These are phyloP conservation scores for Coffea eugenioides DNA, from an alignment of 257 asterid species.

Conservation along the genomic window DNA sequence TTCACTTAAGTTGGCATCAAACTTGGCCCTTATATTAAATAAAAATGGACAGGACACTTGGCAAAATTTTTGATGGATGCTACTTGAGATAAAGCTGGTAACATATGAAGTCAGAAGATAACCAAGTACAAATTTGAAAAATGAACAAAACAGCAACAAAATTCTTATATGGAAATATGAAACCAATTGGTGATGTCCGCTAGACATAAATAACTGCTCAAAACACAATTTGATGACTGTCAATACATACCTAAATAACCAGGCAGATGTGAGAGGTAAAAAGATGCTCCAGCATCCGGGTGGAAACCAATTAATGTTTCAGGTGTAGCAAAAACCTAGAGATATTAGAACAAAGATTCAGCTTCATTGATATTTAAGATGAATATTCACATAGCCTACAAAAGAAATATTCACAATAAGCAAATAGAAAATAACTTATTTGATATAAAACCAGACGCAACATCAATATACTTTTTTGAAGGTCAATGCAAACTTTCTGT, in stretches of 20 bases:
- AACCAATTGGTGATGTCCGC: background rate
- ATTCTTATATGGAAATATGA: background rate
- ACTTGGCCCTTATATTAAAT: background rate
- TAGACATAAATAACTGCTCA: background rate
- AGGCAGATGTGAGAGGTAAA: constrained; percentile 89
- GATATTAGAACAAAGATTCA: background rate
- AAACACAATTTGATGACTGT: background rate
- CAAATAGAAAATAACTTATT: background rate
- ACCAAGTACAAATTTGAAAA: background rate
- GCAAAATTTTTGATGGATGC: background rate
- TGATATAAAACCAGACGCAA: background rate
- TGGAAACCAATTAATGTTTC: constrained; percentile 94
- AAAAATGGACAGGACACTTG: background rate
- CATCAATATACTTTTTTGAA: background rate
- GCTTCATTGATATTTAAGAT: background rate
- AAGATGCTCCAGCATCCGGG: constrained; percentile 98
- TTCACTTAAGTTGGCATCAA: background rate
- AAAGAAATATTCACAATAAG: background rate
- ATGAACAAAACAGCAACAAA: background rate
- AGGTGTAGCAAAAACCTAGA: constrained; percentile 90
- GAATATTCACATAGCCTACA: background rate
- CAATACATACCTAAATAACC: constrained; percentile 67
- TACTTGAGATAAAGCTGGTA: background rate
- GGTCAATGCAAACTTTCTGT: background rate
- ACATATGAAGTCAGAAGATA: background rate